Conservation (phyloP, 345 rosid species). For the Eutrema yunnanense region DNA sequence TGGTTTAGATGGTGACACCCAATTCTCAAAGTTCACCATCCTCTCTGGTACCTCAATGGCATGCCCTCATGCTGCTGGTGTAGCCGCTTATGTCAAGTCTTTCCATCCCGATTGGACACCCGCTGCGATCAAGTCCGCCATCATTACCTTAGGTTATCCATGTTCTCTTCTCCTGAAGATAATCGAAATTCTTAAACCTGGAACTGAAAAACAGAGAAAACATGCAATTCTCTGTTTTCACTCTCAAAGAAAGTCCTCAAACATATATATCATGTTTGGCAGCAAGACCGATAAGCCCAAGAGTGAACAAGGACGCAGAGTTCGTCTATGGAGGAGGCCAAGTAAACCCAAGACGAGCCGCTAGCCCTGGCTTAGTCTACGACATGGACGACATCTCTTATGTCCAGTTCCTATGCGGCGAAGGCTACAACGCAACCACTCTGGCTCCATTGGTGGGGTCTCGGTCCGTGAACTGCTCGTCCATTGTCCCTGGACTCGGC, state of each 20-base stretch:
- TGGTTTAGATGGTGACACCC: conserved; percentile 78
- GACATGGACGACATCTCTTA: conserved; percentile 71
- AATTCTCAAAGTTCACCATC: conserved; percentile 55
- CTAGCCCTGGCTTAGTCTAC: conserved; percentile 65
- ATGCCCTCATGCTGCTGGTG: conserved; percentile 76
- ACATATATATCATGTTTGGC: neutral
- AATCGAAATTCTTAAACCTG: too few species aligned
- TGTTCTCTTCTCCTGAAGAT: neutral
- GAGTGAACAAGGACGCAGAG: conserved; percentile 53
- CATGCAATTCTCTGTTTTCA: conserved; percentile 4
- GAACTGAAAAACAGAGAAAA: neutral
- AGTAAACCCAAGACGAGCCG: conserved; percentile 54
- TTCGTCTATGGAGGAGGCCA: conserved; percentile 87
- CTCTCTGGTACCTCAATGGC: conserved; percentile 97
- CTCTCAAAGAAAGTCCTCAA: neutral
- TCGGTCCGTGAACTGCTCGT: conserved; percentile 55
- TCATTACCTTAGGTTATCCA: conserved; percentile 70
- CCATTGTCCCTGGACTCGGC: conserved; percentile 61
- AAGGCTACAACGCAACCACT: conserved; percentile 63
- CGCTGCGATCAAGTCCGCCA: conserved; percentile 85
- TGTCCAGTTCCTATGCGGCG: conserved; percentile 72
- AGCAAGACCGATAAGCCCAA: conserved; percentile 69
- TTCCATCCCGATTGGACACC: conserved; percentile 81
- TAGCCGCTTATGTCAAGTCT: conserved; percentile 83
- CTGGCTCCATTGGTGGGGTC: conserved; percentile 45